Evolutionary conservation across 495 filamentous ascomycete genomes (phyloP).

Genomic region (Penicillium antarcticum): DNA sequence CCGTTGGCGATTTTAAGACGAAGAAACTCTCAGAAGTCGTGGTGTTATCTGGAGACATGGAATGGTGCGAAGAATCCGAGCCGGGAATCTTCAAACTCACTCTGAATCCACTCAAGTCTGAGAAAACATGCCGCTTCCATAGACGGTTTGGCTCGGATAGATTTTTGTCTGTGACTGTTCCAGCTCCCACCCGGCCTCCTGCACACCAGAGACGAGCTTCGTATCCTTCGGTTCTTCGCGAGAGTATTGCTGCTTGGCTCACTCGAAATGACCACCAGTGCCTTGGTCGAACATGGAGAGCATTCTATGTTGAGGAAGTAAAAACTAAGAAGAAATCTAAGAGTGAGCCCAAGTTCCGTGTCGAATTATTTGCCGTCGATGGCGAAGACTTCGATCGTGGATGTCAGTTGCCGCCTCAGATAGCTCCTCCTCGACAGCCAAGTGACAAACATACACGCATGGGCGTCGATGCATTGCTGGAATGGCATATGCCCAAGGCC

Average conservation of each 20-base stretch:
- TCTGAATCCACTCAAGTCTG: constrained; percentile 41
- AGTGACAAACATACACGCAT: constrained; percentile 32
- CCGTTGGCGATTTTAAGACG: constrained; percentile 29
- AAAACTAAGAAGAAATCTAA: constrained; percentile 31
- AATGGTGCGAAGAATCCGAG: constrained; percentile 33
- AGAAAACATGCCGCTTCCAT: constrained; percentile 45
- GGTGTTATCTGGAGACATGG: constrained; percentile 39
- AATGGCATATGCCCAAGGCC: constrained; percentile 47
- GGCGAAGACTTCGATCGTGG: constrained; percentile 39
- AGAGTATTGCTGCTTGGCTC: constrained; percentile 42
- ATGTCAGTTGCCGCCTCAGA: background rate
- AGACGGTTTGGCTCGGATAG: constrained; percentile 48
- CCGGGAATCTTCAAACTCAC: constrained; percentile 38
- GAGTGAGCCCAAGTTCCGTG: constrained; percentile 30
- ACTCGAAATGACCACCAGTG: constrained; percentile 38
- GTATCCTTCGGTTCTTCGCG: constrained; percentile 27
- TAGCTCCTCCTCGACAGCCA: constrained; percentile 22
- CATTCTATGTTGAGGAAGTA: constrained; percentile 44
- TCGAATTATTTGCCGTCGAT: constrained; percentile 54
- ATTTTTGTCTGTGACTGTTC: constrained; percentile 42
- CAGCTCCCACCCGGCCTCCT: constrained; percentile 35
- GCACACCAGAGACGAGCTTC: constrained; percentile 20
- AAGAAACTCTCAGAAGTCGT: constrained; percentile 40
- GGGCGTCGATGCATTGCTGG: constrained; percentile 39
- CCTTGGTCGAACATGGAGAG: constrained; percentile 44